Conservation (phyloP, 2,329 filamentous ascomycete genomes). For the Cordyceps sp. region DNA sequence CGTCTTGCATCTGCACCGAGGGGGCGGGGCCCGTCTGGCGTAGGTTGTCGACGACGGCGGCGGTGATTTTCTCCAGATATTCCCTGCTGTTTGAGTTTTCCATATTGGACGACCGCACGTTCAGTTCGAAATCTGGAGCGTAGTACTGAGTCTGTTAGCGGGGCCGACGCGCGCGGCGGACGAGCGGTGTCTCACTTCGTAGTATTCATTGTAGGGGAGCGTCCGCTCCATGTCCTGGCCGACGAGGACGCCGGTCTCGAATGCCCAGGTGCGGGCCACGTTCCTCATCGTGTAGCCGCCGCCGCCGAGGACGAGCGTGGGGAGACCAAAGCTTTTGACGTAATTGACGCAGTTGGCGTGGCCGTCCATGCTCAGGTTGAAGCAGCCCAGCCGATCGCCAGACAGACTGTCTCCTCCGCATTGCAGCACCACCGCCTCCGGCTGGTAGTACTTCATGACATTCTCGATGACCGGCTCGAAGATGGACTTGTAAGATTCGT, state of each 20-base stretch:
- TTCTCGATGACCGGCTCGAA: slow-evolving; percentile 81
- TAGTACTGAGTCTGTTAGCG: slow-evolving; percentile 50
- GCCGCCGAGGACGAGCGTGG: slow-evolving; percentile 83
- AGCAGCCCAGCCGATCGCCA: slow-evolving; percentile 85
- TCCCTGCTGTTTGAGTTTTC: slow-evolving; percentile 79
- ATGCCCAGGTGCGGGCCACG: slow-evolving; percentile 91
- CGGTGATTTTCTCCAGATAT: slow-evolving; percentile 69
- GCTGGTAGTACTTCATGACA: slow-evolving; percentile 76
- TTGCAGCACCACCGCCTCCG: slow-evolving; percentile 84
- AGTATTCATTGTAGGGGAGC: slow-evolving; percentile 95
- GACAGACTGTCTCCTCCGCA: slow-evolving; percentile 92
- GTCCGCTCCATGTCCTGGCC: slow-evolving; percentile 65
- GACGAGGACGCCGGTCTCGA: slow-evolving; percentile 82
- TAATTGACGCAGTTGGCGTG: slow-evolving; percentile 90
- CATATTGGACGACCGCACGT: slow-evolving; percentile 76
- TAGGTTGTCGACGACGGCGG: slow-evolving; percentile 71
- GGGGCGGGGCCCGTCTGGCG: slow-evolving; percentile 73
- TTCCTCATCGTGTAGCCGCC: slow-evolving; percentile 97
- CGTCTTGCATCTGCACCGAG: slow-evolving; percentile 79
- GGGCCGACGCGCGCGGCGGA: neutral
- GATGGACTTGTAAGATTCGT: slow-evolving; percentile 74
- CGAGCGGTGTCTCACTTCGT: slow-evolving; percentile 33
- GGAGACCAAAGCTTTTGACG: slow-evolving; percentile 71
- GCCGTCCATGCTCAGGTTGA: slow-evolving; percentile 93
- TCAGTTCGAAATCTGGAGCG: slow-evolving; percentile 75